Evolutionary conservation across 2,329 filamentous ascomycete genomes (phyloP).

Genomic region (Talaromyces sp.): DNA sequence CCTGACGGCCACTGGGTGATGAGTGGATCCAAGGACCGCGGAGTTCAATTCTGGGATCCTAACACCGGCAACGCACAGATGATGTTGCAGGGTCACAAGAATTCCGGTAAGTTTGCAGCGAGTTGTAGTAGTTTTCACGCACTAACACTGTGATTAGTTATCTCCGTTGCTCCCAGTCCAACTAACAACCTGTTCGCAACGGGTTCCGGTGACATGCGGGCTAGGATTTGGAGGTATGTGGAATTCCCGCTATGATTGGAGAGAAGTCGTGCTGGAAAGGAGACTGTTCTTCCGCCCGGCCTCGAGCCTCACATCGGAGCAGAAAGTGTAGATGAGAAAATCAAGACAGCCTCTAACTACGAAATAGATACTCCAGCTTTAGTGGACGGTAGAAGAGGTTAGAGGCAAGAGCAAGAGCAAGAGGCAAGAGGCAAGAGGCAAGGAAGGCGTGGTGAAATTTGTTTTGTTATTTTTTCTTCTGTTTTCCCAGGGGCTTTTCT

Average conservation of each 20-base stretch:
- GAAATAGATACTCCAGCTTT: constrained; percentile 31
- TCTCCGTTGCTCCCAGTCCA: constrained; percentile 92
- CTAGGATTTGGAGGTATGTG: constrained; percentile 83
- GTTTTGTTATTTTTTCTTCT: constrained; percentile 15
- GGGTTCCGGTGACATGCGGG: constrained; percentile 94
- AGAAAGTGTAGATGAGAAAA: not conserved
- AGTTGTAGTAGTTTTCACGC: not conserved
- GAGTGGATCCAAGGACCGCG: constrained; percentile 93
- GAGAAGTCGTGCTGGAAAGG: constrained; percentile 9
- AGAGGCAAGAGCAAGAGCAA: constrained; percentile 18
- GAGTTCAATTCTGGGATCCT: constrained; percentile 98
- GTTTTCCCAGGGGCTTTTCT: not conserved
- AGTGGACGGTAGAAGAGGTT: constrained; percentile 32
- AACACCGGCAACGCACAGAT: constrained; percentile 88
- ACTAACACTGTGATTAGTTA: constrained; percentile 52
- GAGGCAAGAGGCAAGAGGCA: constrained; percentile 18
- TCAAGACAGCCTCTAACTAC: constrained; percentile 9
- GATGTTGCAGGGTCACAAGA: constrained; percentile 98
- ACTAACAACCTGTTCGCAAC: constrained; percentile 86
- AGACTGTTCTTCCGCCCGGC: constrained; percentile 7
- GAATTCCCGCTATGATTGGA: constrained; percentile 10
- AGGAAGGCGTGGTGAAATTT: constrained; percentile 29
- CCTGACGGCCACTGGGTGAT: constrained; percentile 94
- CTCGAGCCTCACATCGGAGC: constrained; percentile 6
- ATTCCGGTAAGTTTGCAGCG: constrained; percentile 58